These are phyloP conservation scores for Globisporangium takayamanum DNA, from an alignment of 352 stramenopile genomes.

Conservation along the genomic window DNA sequence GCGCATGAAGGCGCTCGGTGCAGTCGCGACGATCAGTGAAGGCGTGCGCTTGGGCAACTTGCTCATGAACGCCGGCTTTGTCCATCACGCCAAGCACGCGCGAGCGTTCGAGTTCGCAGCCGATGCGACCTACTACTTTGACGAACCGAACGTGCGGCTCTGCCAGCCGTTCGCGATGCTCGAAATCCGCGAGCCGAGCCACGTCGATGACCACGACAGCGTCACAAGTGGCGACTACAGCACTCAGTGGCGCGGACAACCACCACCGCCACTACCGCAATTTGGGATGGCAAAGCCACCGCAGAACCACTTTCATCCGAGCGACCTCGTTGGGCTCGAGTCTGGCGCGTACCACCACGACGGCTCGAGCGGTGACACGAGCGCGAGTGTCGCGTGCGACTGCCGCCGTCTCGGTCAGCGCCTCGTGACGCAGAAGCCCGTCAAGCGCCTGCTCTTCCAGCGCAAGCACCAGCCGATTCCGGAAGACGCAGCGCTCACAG, in stretches of 20 bases:
- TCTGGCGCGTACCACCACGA: not conserved
- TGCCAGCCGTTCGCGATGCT: conserved; percentile 24
- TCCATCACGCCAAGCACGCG: conserved; percentile 30
- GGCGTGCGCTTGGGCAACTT: conserved; percentile 32
- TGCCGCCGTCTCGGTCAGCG: conserved; percentile 27
- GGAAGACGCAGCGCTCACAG: conserved; percentile 14
- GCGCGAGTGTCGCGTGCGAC: conserved; percentile 13
- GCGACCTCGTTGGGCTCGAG: not conserved
- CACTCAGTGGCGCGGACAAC: not conserved
- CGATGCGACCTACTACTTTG: conserved; percentile 23
- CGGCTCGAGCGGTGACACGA: conserved; percentile 1
- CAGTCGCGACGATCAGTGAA: conserved; percentile 14
- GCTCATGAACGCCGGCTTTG: conserved; percentile 25
- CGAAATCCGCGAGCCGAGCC: not conserved
- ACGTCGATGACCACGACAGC: not conserved
- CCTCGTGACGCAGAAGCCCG: conserved; percentile 18
- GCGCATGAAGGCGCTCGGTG: conserved; percentile 10
- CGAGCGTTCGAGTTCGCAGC: conserved; percentile 17
- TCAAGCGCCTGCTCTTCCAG: conserved; percentile 13
- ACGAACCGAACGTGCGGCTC: conserved; percentile 23
- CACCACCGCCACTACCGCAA: not conserved
- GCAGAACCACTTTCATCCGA: not conserved
- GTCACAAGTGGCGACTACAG: not conserved
- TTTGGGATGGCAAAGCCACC: too few relatives aligned
- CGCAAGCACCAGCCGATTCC: conserved; percentile 17